phyloP scores from a whole-genome alignment of 257 asterid genomes.

The Nicotiana tabacum region DNA sequence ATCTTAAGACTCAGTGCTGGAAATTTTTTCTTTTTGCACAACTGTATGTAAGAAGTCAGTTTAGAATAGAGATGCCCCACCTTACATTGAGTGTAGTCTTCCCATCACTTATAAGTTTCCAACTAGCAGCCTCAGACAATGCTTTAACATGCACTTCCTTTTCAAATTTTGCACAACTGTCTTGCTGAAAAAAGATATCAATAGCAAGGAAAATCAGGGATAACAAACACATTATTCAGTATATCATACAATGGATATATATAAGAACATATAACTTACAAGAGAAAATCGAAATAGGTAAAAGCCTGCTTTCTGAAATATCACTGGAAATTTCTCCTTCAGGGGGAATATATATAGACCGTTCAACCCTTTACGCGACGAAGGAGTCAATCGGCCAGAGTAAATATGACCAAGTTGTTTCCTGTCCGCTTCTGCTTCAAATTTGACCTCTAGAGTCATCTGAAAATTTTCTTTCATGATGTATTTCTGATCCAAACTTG shows the following conservation, averaged over 20 bases:
- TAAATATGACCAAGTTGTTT: constrained; percentile 14
- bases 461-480: constrained; percentile 32
- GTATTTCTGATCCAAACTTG: constrained; percentile 44
- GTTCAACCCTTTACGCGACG: constrained; percentile 29
- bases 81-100: constrained; percentile 20
- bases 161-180: constrained; percentile 20
- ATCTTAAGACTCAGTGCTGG: neutral
- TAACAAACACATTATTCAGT: constrained; percentile 15
- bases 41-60: neutral
- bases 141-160: constrained; percentile 38
- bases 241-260: constrained; percentile 34
- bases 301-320: constrained; percentile 49
- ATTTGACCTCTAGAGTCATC: constrained; percentile 31
- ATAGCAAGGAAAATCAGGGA: constrained; percentile 7
- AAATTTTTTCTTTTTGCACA: neutral
- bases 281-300: constrained; percentile 41
- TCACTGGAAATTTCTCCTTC: constrained; percentile 12
- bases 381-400: constrained; percentile 24
- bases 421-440: neutral
- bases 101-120: constrained; percentile 35
- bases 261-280: constrained; percentile 33
- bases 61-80: constrained; percentile 24
- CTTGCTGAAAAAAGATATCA: constrained; percentile 25
- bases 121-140: constrained; percentile 30
- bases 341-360: constrained; percentile 48